phyloP scores from a whole-genome alignment of 1,284 basidiomycete genomes.

The Leccinum angustisporum region DNA sequence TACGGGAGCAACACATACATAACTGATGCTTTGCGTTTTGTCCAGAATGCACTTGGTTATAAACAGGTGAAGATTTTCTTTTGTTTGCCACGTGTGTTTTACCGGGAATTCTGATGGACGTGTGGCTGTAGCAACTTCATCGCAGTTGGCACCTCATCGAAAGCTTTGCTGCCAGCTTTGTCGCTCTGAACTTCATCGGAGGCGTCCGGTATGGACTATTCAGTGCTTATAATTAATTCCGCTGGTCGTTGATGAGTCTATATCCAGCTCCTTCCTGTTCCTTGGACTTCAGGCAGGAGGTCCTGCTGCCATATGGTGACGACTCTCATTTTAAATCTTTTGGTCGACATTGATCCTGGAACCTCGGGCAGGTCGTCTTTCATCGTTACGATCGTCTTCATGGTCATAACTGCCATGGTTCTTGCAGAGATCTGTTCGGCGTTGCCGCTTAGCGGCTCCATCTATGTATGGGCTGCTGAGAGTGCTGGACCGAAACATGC shows the following conservation, averaged over 20 bases:
- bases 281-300: slow-evolving; percentile 81
- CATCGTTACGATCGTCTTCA: slow-evolving; percentile 75
- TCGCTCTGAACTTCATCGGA: slow-evolving; percentile 84
- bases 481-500: slow-evolving; percentile 83
- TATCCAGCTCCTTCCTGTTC: slow-evolving; percentile 68
- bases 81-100: not conserved
- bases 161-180: slow-evolving; percentile 83
- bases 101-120: not conserved
- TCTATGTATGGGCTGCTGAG: slow-evolving; percentile 89
- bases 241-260: not conserved
- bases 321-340: not conserved
- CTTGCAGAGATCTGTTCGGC: slow-evolving; percentile 87
- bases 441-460: slow-evolving; percentile 81
- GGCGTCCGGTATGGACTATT: slow-evolving; percentile 58
- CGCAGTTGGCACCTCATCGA: slow-evolving; percentile 79
- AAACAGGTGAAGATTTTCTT: slow-evolving; percentile 57
- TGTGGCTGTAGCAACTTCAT: slow-evolving; percentile 64
- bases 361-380: slow-evolving; percentile 68
- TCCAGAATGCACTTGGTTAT: slow-evolving; percentile 74
- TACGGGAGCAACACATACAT: slow-evolving; percentile 38
- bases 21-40: slow-evolving; percentile 48
- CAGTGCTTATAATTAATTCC: slow-evolving; percentile 8
- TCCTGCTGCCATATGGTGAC: slow-evolving; percentile 76
- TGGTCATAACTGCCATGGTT: slow-evolving; percentile 81
- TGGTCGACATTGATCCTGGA: slow-evolving; percentile 2